Base-by-base conservation (phyloP, 768 basidiomycete species). In the Agaricus subrufescens region DNA sequence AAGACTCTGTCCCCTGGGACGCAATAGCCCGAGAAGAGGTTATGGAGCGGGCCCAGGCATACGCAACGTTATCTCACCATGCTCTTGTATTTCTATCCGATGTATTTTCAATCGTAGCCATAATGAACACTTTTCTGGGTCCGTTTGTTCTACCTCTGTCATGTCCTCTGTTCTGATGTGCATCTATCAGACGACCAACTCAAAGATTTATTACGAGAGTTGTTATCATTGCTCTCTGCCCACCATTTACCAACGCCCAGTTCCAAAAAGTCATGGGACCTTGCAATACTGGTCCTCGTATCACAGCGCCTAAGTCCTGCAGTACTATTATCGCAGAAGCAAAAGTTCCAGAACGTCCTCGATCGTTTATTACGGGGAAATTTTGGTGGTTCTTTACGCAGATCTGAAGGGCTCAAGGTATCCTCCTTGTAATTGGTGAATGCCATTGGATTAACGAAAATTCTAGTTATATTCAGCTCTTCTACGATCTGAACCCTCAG, bases 121-220 rank as follows among this genome's bases (percentile, higher is more conserved):
- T 87, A 56, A 71, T 74, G 67, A 62, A 68, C 11, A 63, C 75
- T 46, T 82, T 87, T 61, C 56, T 76, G 12, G 67, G 86, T 88
- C 61, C 40, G 81, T 72, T n/a, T 25, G 27, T 3, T 12, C 23
- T 5, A 3, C 8, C 26, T n/a, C 15, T 25, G 12, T 40, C 14
- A 8, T 38, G 19, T 10, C 25, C 14, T 34, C 23, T 2, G 15
- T 10, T n/a, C 53, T 37, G 23, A 34, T 12, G 9, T 9, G 45
- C 37, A 11, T 25, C 27, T 37, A 2, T 6, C 58, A 86, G 84
- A 66, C 45, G 57, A 65, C 31, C 74, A 80, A 51, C 71, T 87
- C 27, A 62, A 69, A 30, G 61, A 67, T 12, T 65, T 87, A 1
- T 61, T 86, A 0, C 66, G 67, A 19, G 76, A 77, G 43, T 57